A percentile compares a stretch with the other conserved stretches of the same genome.
Evolutionary conservation across 2,329 filamentous ascomycete species (phyloP).

Genomic region (Trematosphaeria pertusa): DNA sequence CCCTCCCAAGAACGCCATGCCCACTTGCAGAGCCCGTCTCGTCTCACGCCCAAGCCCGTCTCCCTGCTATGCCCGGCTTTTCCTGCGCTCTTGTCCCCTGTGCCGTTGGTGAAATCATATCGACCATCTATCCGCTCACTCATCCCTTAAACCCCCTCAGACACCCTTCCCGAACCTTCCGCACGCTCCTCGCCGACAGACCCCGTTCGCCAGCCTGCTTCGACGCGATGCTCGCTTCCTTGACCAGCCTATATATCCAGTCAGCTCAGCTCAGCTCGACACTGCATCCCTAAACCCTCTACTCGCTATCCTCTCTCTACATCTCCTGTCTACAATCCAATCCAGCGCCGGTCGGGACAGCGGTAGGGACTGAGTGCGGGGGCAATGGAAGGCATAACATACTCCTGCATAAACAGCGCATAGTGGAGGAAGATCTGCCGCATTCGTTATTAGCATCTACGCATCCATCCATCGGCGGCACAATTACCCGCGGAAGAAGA

Average conservation of each 20-base stretch:
- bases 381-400: slow-evolving; percentile 31
- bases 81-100: too few relatives aligned
- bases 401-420: slow-evolving; percentile 77
- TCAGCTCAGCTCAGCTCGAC: not conserved
- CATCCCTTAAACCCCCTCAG: slow-evolving; percentile 49
- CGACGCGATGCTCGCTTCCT: slow-evolving; percentile 78
- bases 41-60: too few relatives aligned
- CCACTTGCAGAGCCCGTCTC: too few relatives aligned
- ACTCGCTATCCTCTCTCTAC: not conserved
- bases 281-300: not conserved
- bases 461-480: not conserved
- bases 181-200: slow-evolving; percentile 76
- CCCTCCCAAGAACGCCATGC: too few relatives aligned
- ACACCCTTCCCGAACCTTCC: slow-evolving; percentile 72
- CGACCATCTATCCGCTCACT: too few relatives aligned
- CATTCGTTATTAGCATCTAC: not conserved
- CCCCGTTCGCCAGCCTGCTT: slow-evolving; percentile 76
- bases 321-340: slow-evolving; percentile 2
- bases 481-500: too few relatives aligned
- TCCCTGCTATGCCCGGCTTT: too few relatives aligned
- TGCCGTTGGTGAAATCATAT: too few relatives aligned
- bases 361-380: not conserved
- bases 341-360: not conserved
- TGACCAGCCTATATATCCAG: slow-evolving; percentile 68
- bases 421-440: slow-evolving; percentile 83